Percentiles rank a stretch among this genome's conserved stretches.
Conservation (phyloP, 805 yeast species). For the Saccharomycopsis babjevae region DNA sequence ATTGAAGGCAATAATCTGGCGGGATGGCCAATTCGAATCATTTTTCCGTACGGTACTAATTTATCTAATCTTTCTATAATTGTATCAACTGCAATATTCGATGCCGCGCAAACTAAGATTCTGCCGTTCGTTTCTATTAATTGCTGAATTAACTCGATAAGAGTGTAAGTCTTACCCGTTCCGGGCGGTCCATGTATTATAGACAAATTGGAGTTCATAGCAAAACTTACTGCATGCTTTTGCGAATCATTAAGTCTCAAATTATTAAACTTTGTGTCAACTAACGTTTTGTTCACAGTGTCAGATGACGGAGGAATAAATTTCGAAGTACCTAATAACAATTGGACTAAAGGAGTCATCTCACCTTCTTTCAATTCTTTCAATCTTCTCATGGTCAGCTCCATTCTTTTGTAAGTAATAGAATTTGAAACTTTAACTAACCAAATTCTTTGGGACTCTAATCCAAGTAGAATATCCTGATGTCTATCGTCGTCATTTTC, state of each 20-base stretch:
- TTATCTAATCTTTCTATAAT: conserved; percentile 63
- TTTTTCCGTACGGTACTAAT: conserved; percentile 32
- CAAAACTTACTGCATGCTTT: conserved; percentile 55
- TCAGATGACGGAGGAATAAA: conserved; percentile 25
- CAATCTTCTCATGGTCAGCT: conserved; percentile 60
- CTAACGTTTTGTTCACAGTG: conserved; percentile 6
- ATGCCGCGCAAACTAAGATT: conserved; percentile 86
- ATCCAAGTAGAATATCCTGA: conserved; percentile 35
- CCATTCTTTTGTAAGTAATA: conserved; percentile 69
- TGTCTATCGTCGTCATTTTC: conserved; percentile 24
- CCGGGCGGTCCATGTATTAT: conserved; percentile 76
- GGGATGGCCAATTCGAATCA: conserved; percentile 90
- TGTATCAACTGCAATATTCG: conserved; percentile 87
- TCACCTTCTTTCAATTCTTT: conserved; percentile 36
- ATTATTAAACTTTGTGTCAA: conserved; percentile 31
- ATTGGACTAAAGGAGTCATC: conserved; percentile 28
- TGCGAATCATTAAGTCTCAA: conserved; percentile 48
- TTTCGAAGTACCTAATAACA: conserved; percentile 36
- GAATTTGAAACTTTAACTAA: conserved; percentile 48
- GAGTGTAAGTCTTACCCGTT: conserved; percentile 73
- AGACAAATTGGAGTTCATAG: conserved; percentile 47
- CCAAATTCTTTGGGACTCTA: conserved; percentile 49
- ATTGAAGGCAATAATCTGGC: conserved; percentile 63
- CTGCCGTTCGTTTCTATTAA: conserved; percentile 40
- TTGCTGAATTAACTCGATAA: conserved; percentile 75